Base-by-base conservation (phyloP, 306 rosid species). In the Trichosanthes truncata region DNA sequence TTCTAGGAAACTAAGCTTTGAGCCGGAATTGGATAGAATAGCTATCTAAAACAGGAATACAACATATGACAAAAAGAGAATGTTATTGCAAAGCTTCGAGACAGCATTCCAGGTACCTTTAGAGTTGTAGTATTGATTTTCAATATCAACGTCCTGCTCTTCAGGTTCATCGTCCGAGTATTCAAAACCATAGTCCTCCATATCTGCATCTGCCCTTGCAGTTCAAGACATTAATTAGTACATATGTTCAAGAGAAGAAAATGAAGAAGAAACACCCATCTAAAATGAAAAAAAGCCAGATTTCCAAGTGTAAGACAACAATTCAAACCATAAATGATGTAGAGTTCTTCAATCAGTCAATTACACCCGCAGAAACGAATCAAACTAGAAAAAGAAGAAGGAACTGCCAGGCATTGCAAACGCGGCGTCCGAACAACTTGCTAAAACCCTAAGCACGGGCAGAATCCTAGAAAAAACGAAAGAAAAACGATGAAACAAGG, bases 151-250 rank as follows among this genome's bases (percentile, higher is more conserved):
- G 78, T 95, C 98, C 74, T 92, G 97, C 89, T 95, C 98, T 86
- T 94, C 98, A 66, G 89, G 98, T 81, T 94, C 98, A 85, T 94
- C 98, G 21, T 94, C 98, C n/a, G 98, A 94, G 89, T 94, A 94
- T 79, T 94, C 97, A 84, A 94, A 94, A 77, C 97, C 97, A 77
- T 95, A 95, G 81, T 95, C 98, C 82, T 95, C 97, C 98, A 95
- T 95, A 86, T 95, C 98, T 45, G 98, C 98, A 84, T 95, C 98
- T 95, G 81, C 86, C 57, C 35, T 45, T 25, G 83, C 23, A 61
- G 67, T 82, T 9, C 4, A 62, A 74, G 2, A 48, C 53, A 74
- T 25, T 49, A 57, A 13, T 33, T 10, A 21, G 0, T 43, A 69
- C 53, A 12, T 43, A 48, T 45, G 56, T 45, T 48, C 40, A 31